Base-by-base conservation (phyloP, 352 stramenopile species). In the Achlya hypogyna region DNA sequence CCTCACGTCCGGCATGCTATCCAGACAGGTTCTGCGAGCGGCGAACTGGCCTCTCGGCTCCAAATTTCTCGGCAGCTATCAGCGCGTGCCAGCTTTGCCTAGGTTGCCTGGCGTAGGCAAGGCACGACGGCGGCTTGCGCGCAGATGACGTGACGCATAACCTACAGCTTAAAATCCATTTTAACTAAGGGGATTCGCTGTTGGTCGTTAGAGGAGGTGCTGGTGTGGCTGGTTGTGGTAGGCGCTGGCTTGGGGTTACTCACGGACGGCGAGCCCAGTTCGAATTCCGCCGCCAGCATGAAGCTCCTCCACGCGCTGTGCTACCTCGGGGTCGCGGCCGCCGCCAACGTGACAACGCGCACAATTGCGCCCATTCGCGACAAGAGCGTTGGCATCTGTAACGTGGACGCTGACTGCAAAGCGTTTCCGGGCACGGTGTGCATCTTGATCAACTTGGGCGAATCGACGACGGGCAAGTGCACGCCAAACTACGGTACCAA, bases 371-470 rank as follows among this genome's bases (percentile, higher is more conserved):
- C 54, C 22, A 5, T 38, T 5, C 45, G 60, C 34, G 51, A 43
- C 38, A 67, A 67, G 51, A 43, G 40, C 38, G 45, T 38, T 6
- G 60, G 60, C n/a, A 32, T 29, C 9, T 67, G 60, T n/a, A 25
- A 42, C n/a, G 45, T 78, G 27, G 84, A 94, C 74, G 64, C 73
- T 18, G 84, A 94, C 67, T 94, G 86, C 63, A 73, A 77, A 67
- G 84, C 74, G 5, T 94, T 78, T 66, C 74, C 83, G 0, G 79
- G 71, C 43, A 91, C 86, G 0, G 82, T 74, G 59, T 94, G 86
- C 68, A 92, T 94, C 65, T 73, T 75, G 27, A 81, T 94, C 47
- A 78, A 90, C 72, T 84, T 79, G 52, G 89, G 89, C 54, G 83
- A 82, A 56, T 81, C 87, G 53, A 70, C 81, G n/a, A 67, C 81